Conservation (phyloP, 768 basidiomycete genomes). For the Paxillus rubicundulus region DNA sequence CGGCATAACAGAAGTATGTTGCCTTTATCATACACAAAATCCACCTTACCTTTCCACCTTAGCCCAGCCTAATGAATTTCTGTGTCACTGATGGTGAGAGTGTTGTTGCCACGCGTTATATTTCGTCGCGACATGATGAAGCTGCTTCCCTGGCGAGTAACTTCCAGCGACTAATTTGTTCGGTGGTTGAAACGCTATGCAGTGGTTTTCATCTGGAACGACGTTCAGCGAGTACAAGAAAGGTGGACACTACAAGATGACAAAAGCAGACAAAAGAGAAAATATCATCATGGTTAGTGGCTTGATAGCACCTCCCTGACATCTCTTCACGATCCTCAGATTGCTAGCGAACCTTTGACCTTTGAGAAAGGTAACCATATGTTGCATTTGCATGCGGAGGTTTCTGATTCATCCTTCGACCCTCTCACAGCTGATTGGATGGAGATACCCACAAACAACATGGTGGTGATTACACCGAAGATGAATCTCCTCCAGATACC, state of each 20-base stretch:
- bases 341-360: conserved; percentile 91
- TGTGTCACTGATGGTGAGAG: conserved; percentile 94
- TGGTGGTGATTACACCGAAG: conserved; percentile 93
- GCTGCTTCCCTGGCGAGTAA: conserved; percentile 79
- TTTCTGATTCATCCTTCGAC: background rate
- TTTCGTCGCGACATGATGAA: conserved; percentile 87
- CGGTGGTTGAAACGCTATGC: conserved; percentile 8
- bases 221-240: conserved; percentile 87
- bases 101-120: conserved; percentile 92
- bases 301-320: background rate
- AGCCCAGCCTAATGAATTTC: conserved; percentile 94
- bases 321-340: conserved; percentile 39
- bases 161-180: background rate
- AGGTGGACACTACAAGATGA: conserved; percentile 93
- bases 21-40: background rate
- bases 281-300: conserved; percentile 82
- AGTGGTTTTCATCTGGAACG: conserved; percentile 97
- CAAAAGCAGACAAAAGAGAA: conserved; percentile 91
- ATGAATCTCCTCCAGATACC: conserved; percentile 95
- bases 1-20: conserved; percentile 64
- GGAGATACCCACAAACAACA: conserved; percentile 95
- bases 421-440: conserved; percentile 81
- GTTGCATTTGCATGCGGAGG: background rate
- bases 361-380: conserved; percentile 78
- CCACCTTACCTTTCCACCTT: conserved; percentile 5